Evolutionary conservation across 352 stramenopile species (phyloP), one percentile per base, ranked within the genome.

Genomic region (Vaucheria bursata): DNA sequence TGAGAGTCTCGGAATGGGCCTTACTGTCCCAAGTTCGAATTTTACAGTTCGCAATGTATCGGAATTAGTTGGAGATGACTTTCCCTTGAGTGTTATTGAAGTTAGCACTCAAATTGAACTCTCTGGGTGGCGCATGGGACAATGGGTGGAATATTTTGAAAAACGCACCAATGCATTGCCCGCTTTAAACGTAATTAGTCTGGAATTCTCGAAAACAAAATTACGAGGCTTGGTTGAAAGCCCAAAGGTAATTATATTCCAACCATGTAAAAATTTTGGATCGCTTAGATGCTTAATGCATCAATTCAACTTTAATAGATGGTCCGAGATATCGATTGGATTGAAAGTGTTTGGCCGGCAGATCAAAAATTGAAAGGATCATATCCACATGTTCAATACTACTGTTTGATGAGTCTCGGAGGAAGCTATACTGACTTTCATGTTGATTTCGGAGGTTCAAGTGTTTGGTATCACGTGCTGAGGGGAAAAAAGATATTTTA

Each of bases 401-500:
- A 93, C 80, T 92, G 88, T 77, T 82, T 93, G 36, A 92, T 90
- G 73, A 87, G 76, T 50, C 84, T 87, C 25, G 80, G 73, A 2
- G 88, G 88, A 6, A 87, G 75, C 31, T 92, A 90, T 68, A 93
- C 89, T 1, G 89, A 93, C 77, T 93, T 93, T 81, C 89, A 93
- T 84, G 77, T 92, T 31, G 89, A 93, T 74, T 93, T 93, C 84
- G 89, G 89, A 34, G 89, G 89, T 38, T 90, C 88, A 8, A 85
- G 85, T 25, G 89, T 93, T 25, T 93, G 88, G 88, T 86, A 86
- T 38, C 88, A 93, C 79, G 82, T 93, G 3, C 76, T 92, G 0
- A 71, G 45, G 34, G 89, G 89, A 25, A 65, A 73, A 25, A 93
- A 93, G 75, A 59, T 86, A 8, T 92, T 92, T 78, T 87, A 84